Evolutionary conservation across 345 rosid species (phyloP), one percentile per base, ranked within the genome.

Genomic region (Bretschneidera sinensis): DNA sequence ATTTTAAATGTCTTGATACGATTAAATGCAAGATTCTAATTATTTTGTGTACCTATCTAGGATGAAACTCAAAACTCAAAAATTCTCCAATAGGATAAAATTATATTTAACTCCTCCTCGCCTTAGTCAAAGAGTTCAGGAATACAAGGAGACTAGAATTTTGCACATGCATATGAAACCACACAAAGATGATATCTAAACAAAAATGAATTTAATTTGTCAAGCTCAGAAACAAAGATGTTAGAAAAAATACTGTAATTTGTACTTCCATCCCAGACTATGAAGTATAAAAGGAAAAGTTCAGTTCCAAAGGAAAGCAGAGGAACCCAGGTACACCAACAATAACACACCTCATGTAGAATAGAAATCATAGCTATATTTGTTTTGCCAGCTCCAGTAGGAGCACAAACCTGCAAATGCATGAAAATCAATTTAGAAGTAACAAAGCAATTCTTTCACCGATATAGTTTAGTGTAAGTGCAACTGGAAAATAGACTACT

Each of bases 321-420:
- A 55, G 31, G 4, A 71, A 59, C 47, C 57, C 63, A 57, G 55
- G 14, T 35, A 47, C 75, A 51, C 55, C 16, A 33, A 23, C 43
- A 47, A 63, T 53, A 56, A 48, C 59, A 45, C 70, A 89, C 98
- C 94, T 92, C 97, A 53, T 92, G 98, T 59, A 92, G 78, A 66
- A 92, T 78, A 58, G 98, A 85, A 52, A 92, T 81, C 98, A 92
- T 87, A 35, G 98, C 97, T 69, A 92, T 92, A 73, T 92, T 92
- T 71, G 98, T 89, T 79, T 92, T 92, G 16, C 98, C 98, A 62
- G 98, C 98, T 67, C 98, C 98, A 45, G 98, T 92, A n/a, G 98
- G 98, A 59, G 98, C 98, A 80, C 98, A 92, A 66, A 92, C 98
- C 98, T 92, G 78, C 70, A 78, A 64, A 52, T 57, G 63, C 57